Conservation (phyloP, 2,329 filamentous ascomycete species). For the Volutella citrinella region DNA sequence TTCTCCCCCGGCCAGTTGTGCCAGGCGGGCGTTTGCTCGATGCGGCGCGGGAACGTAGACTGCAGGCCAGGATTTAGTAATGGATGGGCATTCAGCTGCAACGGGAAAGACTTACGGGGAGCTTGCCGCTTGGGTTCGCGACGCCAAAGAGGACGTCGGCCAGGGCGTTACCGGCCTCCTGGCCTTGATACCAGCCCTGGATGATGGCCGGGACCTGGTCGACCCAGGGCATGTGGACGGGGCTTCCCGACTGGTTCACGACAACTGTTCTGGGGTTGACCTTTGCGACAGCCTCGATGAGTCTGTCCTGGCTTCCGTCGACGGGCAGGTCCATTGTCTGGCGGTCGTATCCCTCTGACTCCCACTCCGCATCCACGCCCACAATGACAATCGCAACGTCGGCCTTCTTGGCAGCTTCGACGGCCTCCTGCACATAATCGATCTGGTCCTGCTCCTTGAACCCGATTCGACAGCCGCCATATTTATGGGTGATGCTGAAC, state of each 20-base stretch:
- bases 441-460: slow-evolving; percentile 64
- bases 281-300: slow-evolving; percentile 59
- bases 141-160: slow-evolving; percentile 67
- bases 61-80: slow-evolving; percentile 21
- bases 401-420: slow-evolving; percentile 56
- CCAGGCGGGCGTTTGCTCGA: slow-evolving; percentile 67
- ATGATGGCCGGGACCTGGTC: slow-evolving; percentile 62
- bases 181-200: slow-evolving; percentile 51
- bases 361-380: slow-evolving; percentile 71
- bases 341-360: slow-evolving; percentile 71
- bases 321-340: slow-evolving; percentile 70
- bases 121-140: slow-evolving; percentile 64
- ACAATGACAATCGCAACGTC: slow-evolving; percentile 68
- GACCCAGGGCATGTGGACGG: slow-evolving; percentile 64
- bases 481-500: slow-evolving; percentile 59
- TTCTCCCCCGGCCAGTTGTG: slow-evolving; percentile 74
- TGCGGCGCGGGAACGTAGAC: slow-evolving; percentile 62
- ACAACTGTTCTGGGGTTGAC: slow-evolving; percentile 66
- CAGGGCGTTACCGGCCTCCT: slow-evolving; percentile 69
- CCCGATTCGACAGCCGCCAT: slow-evolving; percentile 69
- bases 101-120: slow-evolving; percentile 47
- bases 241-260: slow-evolving; percentile 47
- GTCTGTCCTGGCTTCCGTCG: slow-evolving; percentile 50
- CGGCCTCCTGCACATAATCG: slow-evolving; percentile 62
- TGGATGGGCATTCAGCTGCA: background rate